Base-by-base conservation (phyloP, 1,284 basidiomycete species). In the Lentinus polychrous region DNA sequence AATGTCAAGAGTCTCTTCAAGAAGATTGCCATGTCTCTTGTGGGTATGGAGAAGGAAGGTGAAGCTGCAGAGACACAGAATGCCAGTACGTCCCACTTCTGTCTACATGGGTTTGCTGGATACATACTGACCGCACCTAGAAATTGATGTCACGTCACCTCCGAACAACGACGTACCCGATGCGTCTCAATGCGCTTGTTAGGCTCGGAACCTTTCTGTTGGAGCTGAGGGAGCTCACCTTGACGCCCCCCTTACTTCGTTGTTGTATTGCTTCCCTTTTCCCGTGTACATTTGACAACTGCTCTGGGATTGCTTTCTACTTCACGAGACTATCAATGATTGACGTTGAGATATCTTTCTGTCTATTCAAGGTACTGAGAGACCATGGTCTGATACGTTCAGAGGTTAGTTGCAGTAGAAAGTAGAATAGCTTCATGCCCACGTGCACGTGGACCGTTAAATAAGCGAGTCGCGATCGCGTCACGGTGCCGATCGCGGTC, bases 1-100 rank as follows among this genome's bases (percentile, higher is more conserved):
- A 99, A 99, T 58, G 96, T 99, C 56, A 99, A 99, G 75, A 90
- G 90, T 54, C 70, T 99, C 53, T 99, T 99, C 79, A 92, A 97
- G 74, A 99, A 98, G 78, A 99, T 99, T 58, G 96, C 96, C 0
- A 87, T 97, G 83, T 94, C 94, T 2, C 70, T 99, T 49, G 96
- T 96, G 6, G 96, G 96, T 8, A 94, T 94, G 81, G 91, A 95
- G 62, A 87, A 86, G 60, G 90, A 91, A 33, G 76, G 69, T 22
- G 81, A 83, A 52, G 72, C 66, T 5, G 65, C 76, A 17, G 84
- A 88, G 49, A 67, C 77, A 32, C 77, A 79, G 56, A 89, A 89
- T 56, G 75, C 83, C 40, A 91, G 87, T 90, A 65, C 49, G 84
- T 71, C 40, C 32, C 20, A 40, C 43, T 12, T 48, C 35, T 32